These are phyloP conservation scores for Candida suzukii DNA, from an alignment of 805 yeast genomes.

Conservation along the genomic window DNA sequence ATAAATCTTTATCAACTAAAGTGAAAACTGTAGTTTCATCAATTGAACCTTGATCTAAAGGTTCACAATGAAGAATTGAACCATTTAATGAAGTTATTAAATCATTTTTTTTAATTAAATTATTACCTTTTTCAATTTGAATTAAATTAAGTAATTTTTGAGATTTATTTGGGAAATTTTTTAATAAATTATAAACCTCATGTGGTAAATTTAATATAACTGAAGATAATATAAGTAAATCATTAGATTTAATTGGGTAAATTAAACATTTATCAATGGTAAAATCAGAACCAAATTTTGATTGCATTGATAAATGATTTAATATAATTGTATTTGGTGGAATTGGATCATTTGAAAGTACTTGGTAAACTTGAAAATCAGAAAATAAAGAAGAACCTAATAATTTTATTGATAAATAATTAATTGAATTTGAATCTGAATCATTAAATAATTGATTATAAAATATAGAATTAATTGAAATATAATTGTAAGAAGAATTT, in stretches of 20 bases:
- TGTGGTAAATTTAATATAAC: constrained; percentile 37
- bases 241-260: constrained; percentile 21
- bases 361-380: constrained; percentile 28
- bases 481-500: constrained; percentile 12
- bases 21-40: constrained; percentile 42
- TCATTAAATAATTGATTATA: constrained; percentile 9
- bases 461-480: constrained; percentile 10
- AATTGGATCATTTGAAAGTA: constrained; percentile 20
- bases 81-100: constrained; percentile 31
- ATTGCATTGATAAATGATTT: constrained; percentile 30
- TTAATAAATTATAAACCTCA: constrained; percentile 38
- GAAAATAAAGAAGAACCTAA: constrained; percentile 17
- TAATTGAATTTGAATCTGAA: not conserved
- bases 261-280: constrained; percentile 35
- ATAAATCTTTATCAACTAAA: constrained; percentile 32
- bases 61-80: constrained; percentile 57
- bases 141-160: constrained; percentile 8
- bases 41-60: constrained; percentile 61
- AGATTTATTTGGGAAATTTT: constrained; percentile 24
- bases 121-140: not conserved
- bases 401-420: constrained; percentile 14
- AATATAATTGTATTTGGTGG: constrained; percentile 28
- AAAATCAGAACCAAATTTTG: constrained; percentile 29
- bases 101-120: not conserved
- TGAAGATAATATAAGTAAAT: constrained; percentile 25